Base-by-base conservation (phyloP, 164 flowering plant species). In the Chimonanthus praecox region DNA sequence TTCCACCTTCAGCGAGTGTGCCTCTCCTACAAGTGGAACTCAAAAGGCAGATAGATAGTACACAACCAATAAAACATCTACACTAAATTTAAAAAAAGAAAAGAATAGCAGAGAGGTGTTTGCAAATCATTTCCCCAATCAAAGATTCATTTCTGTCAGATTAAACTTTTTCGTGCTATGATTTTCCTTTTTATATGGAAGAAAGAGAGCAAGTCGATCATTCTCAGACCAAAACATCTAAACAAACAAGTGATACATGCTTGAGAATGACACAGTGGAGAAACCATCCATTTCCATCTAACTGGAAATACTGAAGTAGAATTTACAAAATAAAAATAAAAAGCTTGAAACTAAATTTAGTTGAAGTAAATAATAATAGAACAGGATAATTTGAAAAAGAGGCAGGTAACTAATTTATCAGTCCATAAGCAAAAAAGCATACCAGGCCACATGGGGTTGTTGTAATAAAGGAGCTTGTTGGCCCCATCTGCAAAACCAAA, bases 371-470 rank as follows among this genome's bases (percentile, higher is more conserved):
- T 62, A 33, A 62, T 33, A 62, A 6, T 33, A 10, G 21, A 33
- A 18, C 5, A 5, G 6, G 20, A 62, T 54, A 16, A 62, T 16
- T 62, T 62, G 20, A 62, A 33, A 33, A 33, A 33, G 33, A 33
- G 33, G 1, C 33, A 33, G 33, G 33, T 1, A 33, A 62, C 13
- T 15, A 54, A 54, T 16, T 65, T 11, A 66, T 48, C 68, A 45
- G 45, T 33, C 18, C 3, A 9, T 9, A 33, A 43, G 48, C 6
- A 15, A 66, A 44, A 21, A 11, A 49, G 9, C 82, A 49, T 80
- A 95, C 99, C 99, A 66, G 96, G 98, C 99, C 99, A 95, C 99
- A 95, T 95, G 11, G 99, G 99, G 66, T 93, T 95, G 88, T 95
- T 90, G 82, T 83, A 95, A 76, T 87, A 95, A 50, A 84, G 71